phyloP scores from a whole-genome alignment of 208 protist species.

The Trypanosomatidae sp. region DNA sequence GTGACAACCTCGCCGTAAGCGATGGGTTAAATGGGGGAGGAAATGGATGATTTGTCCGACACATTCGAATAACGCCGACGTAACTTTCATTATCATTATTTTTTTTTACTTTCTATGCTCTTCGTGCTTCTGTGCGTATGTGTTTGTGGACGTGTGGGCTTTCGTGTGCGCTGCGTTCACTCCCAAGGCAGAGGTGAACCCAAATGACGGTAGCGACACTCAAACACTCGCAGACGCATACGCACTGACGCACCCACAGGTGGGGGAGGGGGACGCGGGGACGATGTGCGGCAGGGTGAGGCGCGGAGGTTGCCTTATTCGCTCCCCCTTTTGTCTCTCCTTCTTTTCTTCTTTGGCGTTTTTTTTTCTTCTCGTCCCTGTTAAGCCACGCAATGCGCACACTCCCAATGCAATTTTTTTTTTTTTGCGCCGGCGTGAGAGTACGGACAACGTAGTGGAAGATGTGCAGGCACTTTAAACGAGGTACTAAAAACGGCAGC shows the following conservation, averaged over 20 bases:
- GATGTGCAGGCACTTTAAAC: neutral
- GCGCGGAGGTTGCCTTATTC: neutral
- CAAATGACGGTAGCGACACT: conserved; percentile 4
- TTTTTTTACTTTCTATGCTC: conserved; percentile 9
- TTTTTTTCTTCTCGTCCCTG: conserved; percentile 4
- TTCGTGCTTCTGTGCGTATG: neutral
- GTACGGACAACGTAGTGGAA: neutral
- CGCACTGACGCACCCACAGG: neutral
- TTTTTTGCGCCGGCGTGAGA: neutral
- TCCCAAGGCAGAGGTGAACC: neutral
- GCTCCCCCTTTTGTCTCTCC: neutral
- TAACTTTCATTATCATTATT: neutral
- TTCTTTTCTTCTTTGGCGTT: neutral
- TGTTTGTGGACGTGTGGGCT: neutral
- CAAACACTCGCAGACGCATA: neutral
- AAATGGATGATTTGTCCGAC: neutral
- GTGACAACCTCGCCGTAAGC: neutral
- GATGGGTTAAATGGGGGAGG: neutral
- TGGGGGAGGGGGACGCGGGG: neutral
- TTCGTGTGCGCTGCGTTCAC: neutral
- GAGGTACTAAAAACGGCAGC: too few relatives aligned
- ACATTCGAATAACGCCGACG: neutral
- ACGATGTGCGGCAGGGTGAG: neutral
- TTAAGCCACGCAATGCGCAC: conserved; percentile 7
- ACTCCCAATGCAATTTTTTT: conserved; percentile 6